Conservation (phyloP, 768 basidiomycete genomes). For the Dictyophora rubrovolvata region DNA sequence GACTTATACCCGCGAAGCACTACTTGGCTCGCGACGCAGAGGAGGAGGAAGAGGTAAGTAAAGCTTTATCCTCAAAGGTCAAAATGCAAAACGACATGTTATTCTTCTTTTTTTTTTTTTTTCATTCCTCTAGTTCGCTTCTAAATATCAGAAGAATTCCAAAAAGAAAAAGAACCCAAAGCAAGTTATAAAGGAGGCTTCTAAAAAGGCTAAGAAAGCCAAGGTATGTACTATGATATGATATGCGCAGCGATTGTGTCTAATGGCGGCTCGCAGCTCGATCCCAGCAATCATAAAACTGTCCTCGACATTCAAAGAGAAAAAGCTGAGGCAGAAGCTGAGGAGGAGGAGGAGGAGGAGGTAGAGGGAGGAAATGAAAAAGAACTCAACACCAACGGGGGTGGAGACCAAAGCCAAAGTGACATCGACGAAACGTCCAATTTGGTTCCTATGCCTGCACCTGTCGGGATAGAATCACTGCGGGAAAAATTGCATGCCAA, state of each 20-base stretch:
- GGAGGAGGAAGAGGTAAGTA: slow-evolving; percentile 52
- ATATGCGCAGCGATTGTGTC: neutral
- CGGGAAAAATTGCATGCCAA: slow-evolving; percentile 67
- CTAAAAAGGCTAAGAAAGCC: slow-evolving; percentile 78
- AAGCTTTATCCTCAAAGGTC: neutral
- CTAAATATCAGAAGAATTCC: slow-evolving; percentile 79
- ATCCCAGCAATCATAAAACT: slow-evolving; percentile 82
- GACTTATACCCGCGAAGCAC: slow-evolving; percentile 82
- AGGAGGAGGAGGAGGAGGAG: too few species aligned
- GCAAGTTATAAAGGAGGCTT: slow-evolving; percentile 80
- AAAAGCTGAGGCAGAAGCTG: slow-evolving; percentile 17
- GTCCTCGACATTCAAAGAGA: slow-evolving; percentile 66
- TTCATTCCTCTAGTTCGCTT: slow-evolving; percentile 30
- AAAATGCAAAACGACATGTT: neutral
- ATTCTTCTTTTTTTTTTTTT: neutral
- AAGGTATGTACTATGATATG: slow-evolving; percentile 41
- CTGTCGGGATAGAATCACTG: slow-evolving; percentile 52
- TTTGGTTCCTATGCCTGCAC: slow-evolving; percentile 52
- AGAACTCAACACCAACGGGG: slow-evolving; percentile 40
- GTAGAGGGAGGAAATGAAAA: too few species aligned
- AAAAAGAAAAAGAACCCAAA: slow-evolving; percentile 78
- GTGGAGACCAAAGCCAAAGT: slow-evolving; percentile 27
- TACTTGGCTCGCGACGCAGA: slow-evolving; percentile 61
- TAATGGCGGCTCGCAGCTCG: slow-evolving; percentile 47
- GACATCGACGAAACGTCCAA: slow-evolving; percentile 24